phyloP scores from a whole-genome alignment of 164 flowering plant species.

The Echeveria elegans region DNA sequence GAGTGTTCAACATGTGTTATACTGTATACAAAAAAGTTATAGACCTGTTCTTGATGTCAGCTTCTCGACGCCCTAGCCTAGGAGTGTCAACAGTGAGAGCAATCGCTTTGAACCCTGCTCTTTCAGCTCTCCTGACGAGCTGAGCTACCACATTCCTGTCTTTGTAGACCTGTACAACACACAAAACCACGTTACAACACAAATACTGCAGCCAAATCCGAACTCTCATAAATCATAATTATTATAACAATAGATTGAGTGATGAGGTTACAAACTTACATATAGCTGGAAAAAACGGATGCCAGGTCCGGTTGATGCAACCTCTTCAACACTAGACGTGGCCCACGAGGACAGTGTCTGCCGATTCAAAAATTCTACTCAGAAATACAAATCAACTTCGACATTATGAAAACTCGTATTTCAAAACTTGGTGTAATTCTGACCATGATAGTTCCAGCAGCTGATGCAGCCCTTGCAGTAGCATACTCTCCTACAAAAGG shows the following conservation, averaged over 20 bases:
- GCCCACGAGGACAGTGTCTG: constrained; percentile 85
- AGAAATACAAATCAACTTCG: neutral
- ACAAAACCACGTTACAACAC: neutral
- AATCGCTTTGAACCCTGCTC: constrained; percentile 90
- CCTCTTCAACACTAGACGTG: constrained; percentile 88
- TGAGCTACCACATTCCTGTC: constrained; percentile 71
- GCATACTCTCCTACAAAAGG: constrained; percentile 74
- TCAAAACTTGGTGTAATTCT: constrained; percentile 9
- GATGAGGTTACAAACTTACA: constrained; percentile 30
- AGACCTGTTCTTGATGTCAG: constrained; percentile 92
- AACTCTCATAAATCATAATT: no score
- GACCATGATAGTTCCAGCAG: constrained; percentile 89
- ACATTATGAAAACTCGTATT: neutral
- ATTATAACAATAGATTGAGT: neutral
- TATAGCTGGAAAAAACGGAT: constrained; percentile 91
- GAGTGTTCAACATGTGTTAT: neutral
- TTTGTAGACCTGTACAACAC: constrained; percentile 49
- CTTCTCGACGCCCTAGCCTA: constrained; percentile 82
- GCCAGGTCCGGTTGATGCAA: constrained; percentile 84
- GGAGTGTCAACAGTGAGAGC: constrained; percentile 94
- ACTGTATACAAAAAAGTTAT: neutral
- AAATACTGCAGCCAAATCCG: neutral
- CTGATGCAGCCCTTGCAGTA: constrained; percentile 85
- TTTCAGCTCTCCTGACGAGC: constrained; percentile 87
- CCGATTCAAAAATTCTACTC: neutral